A percentile compares a stretch with the other conserved stretches of the same genome.
Conservation (phyloP, 2,329 filamentous ascomycete species). For the Coniochaeta sp. region DNA sequence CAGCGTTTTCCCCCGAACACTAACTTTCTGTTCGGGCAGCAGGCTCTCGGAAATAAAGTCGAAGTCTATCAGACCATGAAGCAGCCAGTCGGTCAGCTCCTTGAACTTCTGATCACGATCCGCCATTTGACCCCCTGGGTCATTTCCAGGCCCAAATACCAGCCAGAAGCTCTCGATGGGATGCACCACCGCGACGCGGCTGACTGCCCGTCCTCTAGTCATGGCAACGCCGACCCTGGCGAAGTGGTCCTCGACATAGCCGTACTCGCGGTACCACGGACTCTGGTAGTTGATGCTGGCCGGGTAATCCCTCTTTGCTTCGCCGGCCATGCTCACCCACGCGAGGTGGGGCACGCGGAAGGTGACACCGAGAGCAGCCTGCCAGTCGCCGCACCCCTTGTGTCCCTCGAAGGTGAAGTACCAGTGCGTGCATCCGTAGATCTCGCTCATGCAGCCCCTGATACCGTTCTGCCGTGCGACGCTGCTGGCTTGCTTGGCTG, state of each 20-base stretch:
- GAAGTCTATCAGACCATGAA: conserved; percentile 22
- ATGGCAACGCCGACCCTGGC: conserved; percentile 20
- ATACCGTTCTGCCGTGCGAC: conserved; percentile 20
- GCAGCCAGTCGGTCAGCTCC: conserved; percentile 18
- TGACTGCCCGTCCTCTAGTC: conserved; percentile 20
- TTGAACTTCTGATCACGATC: conserved; percentile 17
- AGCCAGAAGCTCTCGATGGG: conserved; percentile 26
- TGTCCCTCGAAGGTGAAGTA: conserved; percentile 23
- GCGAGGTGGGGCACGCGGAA: conserved; percentile 22
- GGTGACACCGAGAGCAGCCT: conserved; percentile 23
- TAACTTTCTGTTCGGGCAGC: conserved; percentile 9
- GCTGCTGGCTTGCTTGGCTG: conserved; percentile 21
- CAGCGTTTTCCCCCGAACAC: conserved; percentile 3
- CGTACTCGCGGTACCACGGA: conserved; percentile 24
- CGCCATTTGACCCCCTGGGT: not conserved
- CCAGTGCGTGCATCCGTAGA: conserved; percentile 23
- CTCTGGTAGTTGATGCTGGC: conserved; percentile 23
- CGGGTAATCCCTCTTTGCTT: conserved; percentile 23
- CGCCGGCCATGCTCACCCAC: conserved; percentile 24
- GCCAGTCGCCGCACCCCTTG: conserved; percentile 24
- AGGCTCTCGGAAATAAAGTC: conserved; percentile 24
- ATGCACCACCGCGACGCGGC: conserved; percentile 21
- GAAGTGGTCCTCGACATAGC: conserved; percentile 22
- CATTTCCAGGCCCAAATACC: conserved; percentile 19
- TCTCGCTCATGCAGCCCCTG: conserved; percentile 19